Conservation (phyloP, 2,329 filamentous ascomycete species). For the Alternaria novae-zelandiae region DNA sequence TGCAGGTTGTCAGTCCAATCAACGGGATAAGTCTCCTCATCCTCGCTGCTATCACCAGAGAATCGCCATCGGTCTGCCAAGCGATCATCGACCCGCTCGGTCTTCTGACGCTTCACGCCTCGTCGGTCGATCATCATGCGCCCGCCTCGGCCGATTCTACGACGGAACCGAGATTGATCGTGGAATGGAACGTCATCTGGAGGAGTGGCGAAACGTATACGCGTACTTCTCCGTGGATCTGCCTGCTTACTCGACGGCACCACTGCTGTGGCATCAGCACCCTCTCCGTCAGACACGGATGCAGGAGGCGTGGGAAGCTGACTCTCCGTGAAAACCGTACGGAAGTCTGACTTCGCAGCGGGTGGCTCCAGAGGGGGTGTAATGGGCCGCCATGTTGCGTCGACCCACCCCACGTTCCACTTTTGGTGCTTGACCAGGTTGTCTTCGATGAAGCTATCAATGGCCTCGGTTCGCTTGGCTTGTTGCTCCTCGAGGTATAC, state of each 20-base stretch:
- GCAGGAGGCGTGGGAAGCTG: conserved; percentile 57
- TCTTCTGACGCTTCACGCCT: conserved; percentile 62
- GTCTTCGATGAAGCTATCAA: conserved; percentile 81
- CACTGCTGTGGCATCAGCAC: conserved; percentile 47
- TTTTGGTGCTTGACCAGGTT: conserved; percentile 87
- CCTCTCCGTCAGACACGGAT: conserved; percentile 53
- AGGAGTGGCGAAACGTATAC: conserved; percentile 48
- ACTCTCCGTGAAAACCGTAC: conserved; percentile 46
- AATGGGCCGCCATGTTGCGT: conserved; percentile 84
- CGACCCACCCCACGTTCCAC: conserved; percentile 90
- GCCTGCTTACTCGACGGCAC: conserved; percentile 41
- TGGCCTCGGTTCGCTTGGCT: conserved; percentile 80
- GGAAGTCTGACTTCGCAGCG: conserved; percentile 46
- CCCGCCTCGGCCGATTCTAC: conserved; percentile 83
- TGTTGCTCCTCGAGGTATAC: conserved; percentile 76
- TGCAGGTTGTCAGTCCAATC: conserved; percentile 70
- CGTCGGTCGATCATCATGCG: conserved; percentile 88
- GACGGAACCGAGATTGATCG: conserved; percentile 72
- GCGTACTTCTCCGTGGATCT: conserved; percentile 33
- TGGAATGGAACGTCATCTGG: conserved; percentile 48
- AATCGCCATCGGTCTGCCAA: conserved; percentile 71
- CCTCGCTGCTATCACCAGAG: conserved; percentile 83
- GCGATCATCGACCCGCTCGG: conserved; percentile 40
- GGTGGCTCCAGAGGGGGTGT: conserved; percentile 72
- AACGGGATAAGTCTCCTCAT: conserved; percentile 74